Percentiles rank a stretch among this genome's conserved stretches.
phyloP scores from a whole-genome alignment of 805 yeast genomes.

The Ogataea naganishii region DNA sequence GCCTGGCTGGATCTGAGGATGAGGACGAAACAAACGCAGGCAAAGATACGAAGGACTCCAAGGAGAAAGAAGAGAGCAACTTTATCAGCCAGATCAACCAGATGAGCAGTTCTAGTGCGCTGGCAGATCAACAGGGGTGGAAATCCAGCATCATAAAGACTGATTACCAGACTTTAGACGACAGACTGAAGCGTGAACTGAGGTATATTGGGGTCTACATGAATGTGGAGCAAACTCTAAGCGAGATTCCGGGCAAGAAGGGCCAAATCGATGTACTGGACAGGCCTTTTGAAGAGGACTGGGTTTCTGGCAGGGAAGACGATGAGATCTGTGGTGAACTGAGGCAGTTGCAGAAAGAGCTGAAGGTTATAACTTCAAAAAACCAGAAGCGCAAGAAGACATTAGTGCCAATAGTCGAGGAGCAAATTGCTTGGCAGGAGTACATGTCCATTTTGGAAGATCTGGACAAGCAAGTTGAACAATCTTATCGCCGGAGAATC shows the following conservation, averaged over 20 bases:
- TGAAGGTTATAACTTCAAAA: conserved; percentile 48
- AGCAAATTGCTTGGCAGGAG: conserved; percentile 92
- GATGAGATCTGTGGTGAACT: conserved; percentile 89
- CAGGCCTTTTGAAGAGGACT: conserved; percentile 41
- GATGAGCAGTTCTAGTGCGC: conserved; percentile 14
- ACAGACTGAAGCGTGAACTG: conserved; percentile 77
- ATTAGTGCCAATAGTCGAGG: conserved; percentile 68
- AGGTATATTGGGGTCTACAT: conserved; percentile 84
- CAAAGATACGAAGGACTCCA: conserved; percentile 6
- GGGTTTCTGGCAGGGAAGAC: conserved; percentile 80
- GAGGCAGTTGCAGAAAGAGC: conserved; percentile 59
- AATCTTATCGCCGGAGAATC: conserved; percentile 76
- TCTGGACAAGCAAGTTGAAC: conserved; percentile 93
- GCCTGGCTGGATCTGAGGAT: conserved; percentile 12
- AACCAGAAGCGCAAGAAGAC: conserved; percentile 62
- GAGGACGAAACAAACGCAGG: conserved; percentile 5
- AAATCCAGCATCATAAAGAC: conserved; percentile 35
- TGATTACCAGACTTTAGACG: conserved; percentile 79
- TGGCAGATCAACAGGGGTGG: conserved; percentile 38
- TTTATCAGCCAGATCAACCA: conserved; percentile 4
- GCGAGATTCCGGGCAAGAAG: conserved; percentile 16
- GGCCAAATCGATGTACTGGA: conserved; percentile 9
- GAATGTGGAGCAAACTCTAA: conserved; percentile 40
- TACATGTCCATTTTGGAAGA: conserved; percentile 85
- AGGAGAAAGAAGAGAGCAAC: conserved; percentile 9